Evolutionary conservation across 2,329 filamentous ascomycete species (phyloP).

Genomic region (Ophiosphaerella narmari): DNA sequence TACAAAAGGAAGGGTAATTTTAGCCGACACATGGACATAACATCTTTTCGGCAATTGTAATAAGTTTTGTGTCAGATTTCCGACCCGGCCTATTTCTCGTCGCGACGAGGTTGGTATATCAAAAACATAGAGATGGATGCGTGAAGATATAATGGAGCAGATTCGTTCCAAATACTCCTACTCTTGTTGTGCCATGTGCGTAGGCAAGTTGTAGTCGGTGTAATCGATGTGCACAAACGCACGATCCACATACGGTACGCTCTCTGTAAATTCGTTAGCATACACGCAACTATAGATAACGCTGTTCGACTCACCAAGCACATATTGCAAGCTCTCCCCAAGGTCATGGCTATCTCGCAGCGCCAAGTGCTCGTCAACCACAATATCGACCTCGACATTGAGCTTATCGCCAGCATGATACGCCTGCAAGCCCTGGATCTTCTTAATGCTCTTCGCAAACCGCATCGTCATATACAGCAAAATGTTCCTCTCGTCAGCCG

Average conservation of each 20-base stretch:
- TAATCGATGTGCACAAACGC: slow-evolving; percentile 61
- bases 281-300: not conserved
- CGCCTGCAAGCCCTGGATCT: slow-evolving; percentile 82
- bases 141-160: not conserved
- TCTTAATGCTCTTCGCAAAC: slow-evolving; percentile 83
- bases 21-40: too few species aligned
- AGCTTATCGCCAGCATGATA: slow-evolving; percentile 87
- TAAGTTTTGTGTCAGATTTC: too few species aligned
- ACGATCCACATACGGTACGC: slow-evolving; percentile 72
- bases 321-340: slow-evolving; percentile 78
- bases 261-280: slow-evolving; percentile 52
- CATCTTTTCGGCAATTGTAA: too few species aligned
- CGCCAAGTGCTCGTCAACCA: slow-evolving; percentile 75
- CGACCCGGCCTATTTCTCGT: too few species aligned
- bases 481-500: slow-evolving; percentile 81
- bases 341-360: slow-evolving; percentile 82
- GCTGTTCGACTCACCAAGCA: slow-evolving; percentile 58
- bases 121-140: not conserved
- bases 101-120: too few species aligned
- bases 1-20: too few species aligned
- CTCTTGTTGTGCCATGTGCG: slow-evolving; percentile 56
- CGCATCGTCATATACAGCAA: slow-evolving; percentile 91
- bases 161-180: slow-evolving; percentile 11
- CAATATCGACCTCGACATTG: slow-evolving; percentile 82
- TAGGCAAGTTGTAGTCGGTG: slow-evolving; percentile 55